These are phyloP conservation scores for Hortiboletus rubellus DNA, from an alignment of 1,284 basidiomycete genomes.

Conservation along the genomic window DNA sequence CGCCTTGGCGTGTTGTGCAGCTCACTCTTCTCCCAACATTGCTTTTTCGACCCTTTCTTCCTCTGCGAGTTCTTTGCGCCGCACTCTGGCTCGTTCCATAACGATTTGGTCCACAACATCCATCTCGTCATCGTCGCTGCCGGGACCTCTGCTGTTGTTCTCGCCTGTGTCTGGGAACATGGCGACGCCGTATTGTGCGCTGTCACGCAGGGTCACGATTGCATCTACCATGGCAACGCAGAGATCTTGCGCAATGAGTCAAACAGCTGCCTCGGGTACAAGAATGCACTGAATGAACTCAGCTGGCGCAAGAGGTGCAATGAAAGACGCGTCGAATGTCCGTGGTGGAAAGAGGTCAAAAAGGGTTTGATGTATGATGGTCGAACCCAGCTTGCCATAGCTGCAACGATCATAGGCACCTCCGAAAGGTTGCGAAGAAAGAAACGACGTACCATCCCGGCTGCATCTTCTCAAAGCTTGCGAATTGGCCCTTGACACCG, in stretches of 20 bases:
- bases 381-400: constrained; percentile 76
- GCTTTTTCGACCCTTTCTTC: constrained; percentile 51
- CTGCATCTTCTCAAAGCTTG: constrained; percentile 72
- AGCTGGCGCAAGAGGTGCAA: constrained; percentile 61
- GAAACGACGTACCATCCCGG: constrained; percentile 72
- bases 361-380: constrained; percentile 74
- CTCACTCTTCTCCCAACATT: constrained; percentile 33
- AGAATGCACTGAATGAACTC: constrained; percentile 74
- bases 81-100: constrained; percentile 61
- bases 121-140: constrained; percentile 38
- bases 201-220: constrained; percentile 63
- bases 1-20: constrained; percentile 26
- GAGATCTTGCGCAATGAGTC: constrained; percentile 71
- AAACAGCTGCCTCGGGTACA: constrained; percentile 72
- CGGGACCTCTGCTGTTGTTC: constrained; percentile 39
- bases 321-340: constrained; percentile 49
- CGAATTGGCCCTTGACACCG: constrained; percentile 69
- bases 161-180: constrained; percentile 72
- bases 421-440: neutral
- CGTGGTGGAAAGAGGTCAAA: constrained; percentile 70
- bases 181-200: constrained; percentile 70
- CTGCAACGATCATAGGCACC: constrained; percentile 38
- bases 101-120: constrained; percentile 59
- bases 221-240: constrained; percentile 47
- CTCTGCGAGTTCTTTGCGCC: constrained; percentile 60